Conservation (phyloP, 257 asterid genomes). For the Cruciata laevipes region DNA sequence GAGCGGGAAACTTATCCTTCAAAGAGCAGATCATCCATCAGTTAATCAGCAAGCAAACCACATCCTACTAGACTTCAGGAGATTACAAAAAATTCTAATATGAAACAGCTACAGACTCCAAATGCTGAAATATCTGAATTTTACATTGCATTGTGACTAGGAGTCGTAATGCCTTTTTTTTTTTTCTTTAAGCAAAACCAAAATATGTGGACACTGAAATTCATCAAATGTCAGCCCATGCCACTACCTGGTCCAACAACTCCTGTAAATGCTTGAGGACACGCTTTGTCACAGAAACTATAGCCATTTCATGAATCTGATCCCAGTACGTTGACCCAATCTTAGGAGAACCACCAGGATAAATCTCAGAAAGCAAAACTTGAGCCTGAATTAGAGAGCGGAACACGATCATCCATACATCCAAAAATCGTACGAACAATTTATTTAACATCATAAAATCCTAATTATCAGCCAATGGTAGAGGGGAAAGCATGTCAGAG, state of each 20-base stretch:
- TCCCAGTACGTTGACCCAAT: conserved; percentile 89
- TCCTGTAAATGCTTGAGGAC: conserved; percentile 70
- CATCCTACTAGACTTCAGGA: conserved; percentile 5
- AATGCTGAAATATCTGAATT: neutral
- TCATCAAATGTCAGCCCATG: neutral
- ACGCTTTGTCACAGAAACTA: conserved; percentile 71
- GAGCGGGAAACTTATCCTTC: conserved; percentile 77
- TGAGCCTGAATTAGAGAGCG: conserved; percentile 62
- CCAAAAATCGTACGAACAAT: neutral
- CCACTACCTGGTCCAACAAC: conserved; percentile 72
- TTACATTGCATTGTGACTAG: neutral
- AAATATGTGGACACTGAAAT: neutral
- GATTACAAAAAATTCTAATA: neutral
- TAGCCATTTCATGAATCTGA: conserved; percentile 79
- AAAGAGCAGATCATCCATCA: conserved; percentile 24
- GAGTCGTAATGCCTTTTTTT: neutral
- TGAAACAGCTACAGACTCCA: neutral
- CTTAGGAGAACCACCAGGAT: conserved; percentile 87
- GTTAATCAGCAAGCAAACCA: conserved; percentile 13
- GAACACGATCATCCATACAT: conserved; percentile 3
- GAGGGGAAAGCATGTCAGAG: neutral
- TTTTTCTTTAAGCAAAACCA: neutral
- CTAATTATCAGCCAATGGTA: neutral
- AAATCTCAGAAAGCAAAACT: conserved; percentile 85
- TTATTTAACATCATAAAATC: neutral